Base-by-base conservation (phyloP, 1,284 basidiomycete genomes). In the Schizopora paradoxa region DNA sequence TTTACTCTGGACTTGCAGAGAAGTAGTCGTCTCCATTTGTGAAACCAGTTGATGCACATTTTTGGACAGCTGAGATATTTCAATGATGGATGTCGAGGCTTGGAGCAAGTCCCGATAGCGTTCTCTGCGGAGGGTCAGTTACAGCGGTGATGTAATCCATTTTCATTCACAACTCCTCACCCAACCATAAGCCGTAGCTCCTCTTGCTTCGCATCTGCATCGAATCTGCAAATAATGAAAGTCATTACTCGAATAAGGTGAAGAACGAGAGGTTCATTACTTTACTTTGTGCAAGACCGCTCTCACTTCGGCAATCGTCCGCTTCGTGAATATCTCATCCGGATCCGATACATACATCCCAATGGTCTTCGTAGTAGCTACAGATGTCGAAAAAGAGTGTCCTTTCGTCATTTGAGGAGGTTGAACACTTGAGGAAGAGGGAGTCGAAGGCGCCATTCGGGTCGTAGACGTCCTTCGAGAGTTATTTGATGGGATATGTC, bases 151-250 rank as follows among this genome's bases (percentile, higher is more conserved):
- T 42, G 48, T 57, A 32, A 34, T 41, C 44, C 26, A 39, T 48
- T 46, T 19, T 32, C 28, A 22, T 37, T 4, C 35, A 52, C 28
- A 19, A 41, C 19, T 48, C 82, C 90, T 75, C 66, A 94, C 91
- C 91, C 92, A 63, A 97, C 93, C 92, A 95, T 97, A 22, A 88
- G 73, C 54, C 92, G 74, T 35, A 96, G 75, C 61, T 97, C 93
- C 57, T 91, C 86, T 59, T 91, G 88, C 65, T 95, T 95, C 41
- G 83, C 84, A 59, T 91, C 79, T 2, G 91, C 91, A 63, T 93
- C 88, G n/a, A 74, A 68, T 63, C 89, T 91, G 52, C 7, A 47
- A 5, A 41, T 18, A 40, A 22, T 44, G 45, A 37, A 41, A 18
- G 16, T 14, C 18, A 34, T 14, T 11, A 8, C 18, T 22, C 36